These are phyloP conservation scores for Pichia manshurica DNA, from an alignment of 805 yeast genomes.

Conservation along the genomic window DNA sequence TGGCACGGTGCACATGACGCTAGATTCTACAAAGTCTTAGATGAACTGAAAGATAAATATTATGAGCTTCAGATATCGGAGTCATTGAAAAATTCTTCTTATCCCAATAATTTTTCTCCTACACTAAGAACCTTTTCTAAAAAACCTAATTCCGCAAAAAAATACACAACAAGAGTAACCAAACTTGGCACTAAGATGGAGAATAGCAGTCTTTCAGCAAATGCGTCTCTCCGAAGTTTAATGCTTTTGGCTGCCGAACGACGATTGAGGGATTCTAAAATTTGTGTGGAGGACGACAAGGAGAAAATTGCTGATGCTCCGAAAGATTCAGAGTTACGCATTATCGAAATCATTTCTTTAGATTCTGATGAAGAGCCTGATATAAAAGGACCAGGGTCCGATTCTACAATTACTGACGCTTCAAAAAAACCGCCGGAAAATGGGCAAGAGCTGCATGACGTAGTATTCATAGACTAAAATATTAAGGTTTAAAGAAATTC, in stretches of 20 bases:
- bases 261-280: slow-evolving; percentile 46
- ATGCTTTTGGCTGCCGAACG: slow-evolving; percentile 60
- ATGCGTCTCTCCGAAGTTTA: slow-evolving; percentile 34
- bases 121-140: too few species aligned
- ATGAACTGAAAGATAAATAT: slow-evolving; percentile 50
- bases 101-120: slow-evolving; percentile 32
- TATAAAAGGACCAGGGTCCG: too few species aligned
- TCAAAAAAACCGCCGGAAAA: too few species aligned
- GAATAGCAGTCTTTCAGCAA: neutral
- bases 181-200: slow-evolving; percentile 28
- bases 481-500: too few species aligned
- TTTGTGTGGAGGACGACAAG: slow-evolving; percentile 35
- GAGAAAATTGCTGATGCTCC: slow-evolving; percentile 32
- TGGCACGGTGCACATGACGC: slow-evolving; percentile 74
- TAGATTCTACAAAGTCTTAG: slow-evolving; percentile 59
- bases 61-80: slow-evolving; percentile 39
- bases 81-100: slow-evolving; percentile 40
- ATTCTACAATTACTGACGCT: too few species aligned
- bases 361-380: slow-evolving; percentile 12
- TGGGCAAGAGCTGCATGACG: too few species aligned
- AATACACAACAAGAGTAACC: slow-evolving; percentile 36
- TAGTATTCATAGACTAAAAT: too few species aligned
- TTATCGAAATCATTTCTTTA: slow-evolving; percentile 26
- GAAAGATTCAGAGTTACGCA: slow-evolving; percentile 39
- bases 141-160: slow-evolving; percentile 38